Conservation (phyloP, 208 protist species). For the Crithidia thermophila region DNA sequence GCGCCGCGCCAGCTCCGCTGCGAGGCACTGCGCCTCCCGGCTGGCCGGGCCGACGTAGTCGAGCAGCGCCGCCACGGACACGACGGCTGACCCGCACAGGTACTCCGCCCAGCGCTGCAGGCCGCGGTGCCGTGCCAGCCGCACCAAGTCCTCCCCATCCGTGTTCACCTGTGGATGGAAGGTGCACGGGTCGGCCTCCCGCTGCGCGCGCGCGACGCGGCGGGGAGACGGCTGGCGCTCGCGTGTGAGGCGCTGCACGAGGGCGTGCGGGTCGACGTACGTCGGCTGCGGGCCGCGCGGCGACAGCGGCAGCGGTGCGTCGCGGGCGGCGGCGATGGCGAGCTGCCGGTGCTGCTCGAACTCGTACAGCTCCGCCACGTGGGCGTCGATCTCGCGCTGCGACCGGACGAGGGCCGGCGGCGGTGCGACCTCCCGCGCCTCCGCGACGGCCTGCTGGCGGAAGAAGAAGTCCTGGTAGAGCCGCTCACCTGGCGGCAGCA, state of each 20-base stretch:
- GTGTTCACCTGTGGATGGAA: constrained; percentile 24
- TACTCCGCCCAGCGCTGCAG: constrained; percentile 29
- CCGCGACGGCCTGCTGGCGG: constrained; percentile 17
- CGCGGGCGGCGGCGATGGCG: constrained; percentile 46
- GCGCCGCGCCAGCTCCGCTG: neutral
- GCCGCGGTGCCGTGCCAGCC: constrained; percentile 21
- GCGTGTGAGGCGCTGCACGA: constrained; percentile 52
- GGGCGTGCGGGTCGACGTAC: constrained; percentile 36
- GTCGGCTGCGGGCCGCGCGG: constrained; percentile 8
- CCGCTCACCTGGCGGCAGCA: constrained; percentile 44
- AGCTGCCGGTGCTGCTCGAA: constrained; percentile 45
- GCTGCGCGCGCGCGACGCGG: neutral
- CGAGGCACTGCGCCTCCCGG: constrained; percentile 19
- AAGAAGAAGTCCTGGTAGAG: constrained; percentile 50
- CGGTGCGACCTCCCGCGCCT: neutral
- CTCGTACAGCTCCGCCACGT: constrained; percentile 51
- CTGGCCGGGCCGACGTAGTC: constrained; percentile 8
- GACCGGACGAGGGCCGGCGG: constrained; percentile 23
- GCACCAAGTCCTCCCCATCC: neutral
- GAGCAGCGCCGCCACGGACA: constrained; percentile 2
- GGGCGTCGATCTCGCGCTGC: constrained; percentile 43
- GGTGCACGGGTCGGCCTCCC: constrained; percentile 9
- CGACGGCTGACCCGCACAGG: constrained; percentile 10
- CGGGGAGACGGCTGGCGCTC: constrained; percentile 6
- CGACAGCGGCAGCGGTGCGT: constrained; percentile 20